Base-by-base conservation (phyloP, 306 rosid species). In the Oemleria cerasiformis region DNA sequence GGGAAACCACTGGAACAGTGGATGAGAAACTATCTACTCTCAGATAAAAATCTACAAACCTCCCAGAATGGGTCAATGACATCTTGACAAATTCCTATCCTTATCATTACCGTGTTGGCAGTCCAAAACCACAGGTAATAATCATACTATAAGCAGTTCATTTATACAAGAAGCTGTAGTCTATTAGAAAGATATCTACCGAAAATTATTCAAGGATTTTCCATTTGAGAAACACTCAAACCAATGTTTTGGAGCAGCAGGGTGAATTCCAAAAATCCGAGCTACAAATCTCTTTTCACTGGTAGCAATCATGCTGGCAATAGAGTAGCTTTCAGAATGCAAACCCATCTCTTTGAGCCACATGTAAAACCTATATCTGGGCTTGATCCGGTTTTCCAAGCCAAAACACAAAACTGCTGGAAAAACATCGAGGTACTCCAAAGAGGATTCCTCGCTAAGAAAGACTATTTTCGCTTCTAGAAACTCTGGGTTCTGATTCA, bases 201-300 rank as follows among this genome's bases (percentile, higher is more conserved):
- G 7, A n/a, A 13, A 41, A 74, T n/a, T 20, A 41, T 44, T 45
- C 9, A n/a, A 9, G 7, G 75, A 48, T 48, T 48, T 74, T 49
- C 62, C 76, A 39, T 14, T 59, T 71, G 77, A 84, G 81, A 80
- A 84, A 73, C 84, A 72, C 80, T 92, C 96, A 17, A 88, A 80
- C 93, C 94, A 92, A 62, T 83, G 88, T 83, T 92, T 92, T 17
- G 83, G 89, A 75, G 88, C 91, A 44, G 91, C 95, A 4, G 95
- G 92, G 69, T 92, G 96, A 54, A 92, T 79, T 67, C 55, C 74
- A 42, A 30, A 71, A 60, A 53, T 73, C 16, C 89, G 90, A 36
- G 75, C 44, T 47, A 92, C 72, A 67, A 88, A 92, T 48, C 42
- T 63, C 86, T 76, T 88, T 73, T 88, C 86, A 49, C 88, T 85